Percentiles rank a stretch among this genome's conserved stretches.
phyloP scores from a whole-genome alignment of 257 asterid species.

The Solanum paucissectum region DNA sequence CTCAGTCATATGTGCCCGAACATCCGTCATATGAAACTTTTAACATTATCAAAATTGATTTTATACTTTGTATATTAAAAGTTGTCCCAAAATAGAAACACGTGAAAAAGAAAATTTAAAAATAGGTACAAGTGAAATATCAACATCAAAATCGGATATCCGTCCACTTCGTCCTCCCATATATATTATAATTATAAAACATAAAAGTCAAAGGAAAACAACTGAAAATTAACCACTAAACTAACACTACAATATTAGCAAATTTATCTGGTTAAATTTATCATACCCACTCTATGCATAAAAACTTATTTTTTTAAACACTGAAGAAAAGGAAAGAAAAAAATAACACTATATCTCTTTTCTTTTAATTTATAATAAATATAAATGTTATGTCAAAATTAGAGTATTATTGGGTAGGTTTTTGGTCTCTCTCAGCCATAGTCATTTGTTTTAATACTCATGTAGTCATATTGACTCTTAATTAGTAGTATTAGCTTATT shows the following conservation, averaged over 20 bases:
- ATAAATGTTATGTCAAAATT: not conserved
- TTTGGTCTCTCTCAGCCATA: not conserved
- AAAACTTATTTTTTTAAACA: not conserved
- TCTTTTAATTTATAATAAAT: not conserved
- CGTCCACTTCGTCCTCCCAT: not conserved
- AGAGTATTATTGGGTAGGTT: not conserved
- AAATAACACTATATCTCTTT: not conserved
- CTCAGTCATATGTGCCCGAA: not conserved
- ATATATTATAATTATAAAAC: not conserved
- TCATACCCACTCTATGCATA: not conserved
- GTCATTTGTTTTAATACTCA: not conserved
- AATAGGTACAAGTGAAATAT: not conserved
- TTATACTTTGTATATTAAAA: not conserved
- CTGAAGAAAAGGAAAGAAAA: not conserved
- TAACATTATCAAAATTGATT: not conserved
- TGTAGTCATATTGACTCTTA: not conserved
- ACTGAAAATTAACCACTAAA: not conserved
- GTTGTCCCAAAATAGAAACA: too few species aligned
- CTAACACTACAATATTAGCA: not conserved
- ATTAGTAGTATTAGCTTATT: not conserved
- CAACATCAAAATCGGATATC: not conserved
- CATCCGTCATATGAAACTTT: not conserved
- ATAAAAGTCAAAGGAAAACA: not conserved
- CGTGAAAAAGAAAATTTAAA: not conserved
- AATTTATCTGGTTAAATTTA: not conserved